Conservation (phyloP, 257 asterid genomes). For the Craterostigma plantagineum region DNA sequence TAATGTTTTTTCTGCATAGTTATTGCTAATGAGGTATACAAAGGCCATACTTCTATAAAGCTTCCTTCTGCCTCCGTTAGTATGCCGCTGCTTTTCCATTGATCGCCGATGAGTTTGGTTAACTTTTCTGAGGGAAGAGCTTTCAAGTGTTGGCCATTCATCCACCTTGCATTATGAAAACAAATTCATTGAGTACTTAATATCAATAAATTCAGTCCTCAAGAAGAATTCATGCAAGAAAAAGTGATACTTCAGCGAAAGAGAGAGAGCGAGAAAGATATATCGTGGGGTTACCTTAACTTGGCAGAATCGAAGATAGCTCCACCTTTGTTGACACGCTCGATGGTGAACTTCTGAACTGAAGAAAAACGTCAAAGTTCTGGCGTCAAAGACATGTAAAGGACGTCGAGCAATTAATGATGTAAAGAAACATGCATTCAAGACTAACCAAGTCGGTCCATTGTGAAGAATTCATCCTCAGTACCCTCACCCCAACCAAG, state of each 20-base stretch:
- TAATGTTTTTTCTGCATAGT: not conserved
- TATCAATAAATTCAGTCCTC: too few species aligned
- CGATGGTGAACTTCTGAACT: constrained; percentile 77
- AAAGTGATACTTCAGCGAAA: not conserved
- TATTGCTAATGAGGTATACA: not conserved
- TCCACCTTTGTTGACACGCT: constrained; percentile 88
- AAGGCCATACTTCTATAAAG: constrained; percentile 44
- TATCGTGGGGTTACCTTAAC: constrained; percentile 51
- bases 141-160: constrained; percentile 90
- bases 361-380: constrained; percentile 18
- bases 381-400: constrained; percentile 4
- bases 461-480: constrained; percentile 79
- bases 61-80: constrained; percentile 48
- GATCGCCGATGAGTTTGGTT: constrained; percentile 45
- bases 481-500: constrained; percentile 99
- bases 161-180: constrained; percentile 56
- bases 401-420: constrained; percentile 10
- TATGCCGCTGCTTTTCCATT: constrained; percentile 54
- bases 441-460: constrained; percentile 66
- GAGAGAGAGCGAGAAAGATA: not conserved
- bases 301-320: constrained; percentile 75
- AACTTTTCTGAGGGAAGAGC: constrained; percentile 49
- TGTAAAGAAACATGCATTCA: constrained; percentile 9
- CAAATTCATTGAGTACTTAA: not conserved
- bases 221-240: not conserved